Conservation (phyloP, 1,284 basidiomycete genomes). For the Ceratobasidium sp. region DNA sequence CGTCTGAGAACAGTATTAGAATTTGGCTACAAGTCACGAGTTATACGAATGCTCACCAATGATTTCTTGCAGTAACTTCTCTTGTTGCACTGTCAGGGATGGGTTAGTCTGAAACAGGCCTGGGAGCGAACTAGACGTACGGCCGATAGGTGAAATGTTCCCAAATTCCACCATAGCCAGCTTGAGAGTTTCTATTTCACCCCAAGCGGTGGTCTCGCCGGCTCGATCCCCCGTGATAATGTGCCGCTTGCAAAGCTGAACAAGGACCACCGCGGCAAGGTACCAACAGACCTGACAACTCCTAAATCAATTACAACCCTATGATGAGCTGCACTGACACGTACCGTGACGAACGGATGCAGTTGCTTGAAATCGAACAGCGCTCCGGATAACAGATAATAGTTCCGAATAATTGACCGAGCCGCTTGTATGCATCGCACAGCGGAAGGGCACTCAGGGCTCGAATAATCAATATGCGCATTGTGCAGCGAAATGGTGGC, state of each 20-base stretch:
- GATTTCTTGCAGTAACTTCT: slow-evolving; percentile 81
- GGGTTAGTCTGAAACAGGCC: slow-evolving; percentile 47
- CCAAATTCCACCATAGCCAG: slow-evolving; percentile 86
- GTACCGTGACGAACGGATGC: slow-evolving; percentile 83
- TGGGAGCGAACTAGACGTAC: slow-evolving; percentile 63
- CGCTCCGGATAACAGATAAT: slow-evolving; percentile 79
- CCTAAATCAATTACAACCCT: slow-evolving; percentile 23
- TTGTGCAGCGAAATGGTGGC: slow-evolving; percentile 87
- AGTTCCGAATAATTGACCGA: slow-evolving; percentile 76
- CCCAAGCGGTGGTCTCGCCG: slow-evolving; percentile 81
- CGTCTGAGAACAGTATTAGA: slow-evolving; percentile 7
- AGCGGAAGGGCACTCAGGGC: slow-evolving; percentile 74
- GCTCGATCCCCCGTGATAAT: slow-evolving; percentile 80
- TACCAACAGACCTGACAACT: slow-evolving; percentile 83
- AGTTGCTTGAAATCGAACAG: slow-evolving; percentile 81
- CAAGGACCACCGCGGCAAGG: slow-evolving; percentile 84
- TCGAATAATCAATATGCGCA: slow-evolving; percentile 79
- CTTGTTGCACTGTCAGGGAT: slow-evolving; percentile 73
- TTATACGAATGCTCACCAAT: slow-evolving; percentile 58
- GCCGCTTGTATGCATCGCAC: slow-evolving; percentile 79
- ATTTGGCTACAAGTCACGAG: neutral
- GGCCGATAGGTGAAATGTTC: slow-evolving; percentile 81
- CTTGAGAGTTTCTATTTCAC: slow-evolving; percentile 75
- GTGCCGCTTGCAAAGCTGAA: slow-evolving; percentile 85
- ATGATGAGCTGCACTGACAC: slow-evolving; percentile 53